Evolutionary conservation across 192 early-diverging fungal genomes (phyloP).

Genomic region (Coemansia sp.): DNA sequence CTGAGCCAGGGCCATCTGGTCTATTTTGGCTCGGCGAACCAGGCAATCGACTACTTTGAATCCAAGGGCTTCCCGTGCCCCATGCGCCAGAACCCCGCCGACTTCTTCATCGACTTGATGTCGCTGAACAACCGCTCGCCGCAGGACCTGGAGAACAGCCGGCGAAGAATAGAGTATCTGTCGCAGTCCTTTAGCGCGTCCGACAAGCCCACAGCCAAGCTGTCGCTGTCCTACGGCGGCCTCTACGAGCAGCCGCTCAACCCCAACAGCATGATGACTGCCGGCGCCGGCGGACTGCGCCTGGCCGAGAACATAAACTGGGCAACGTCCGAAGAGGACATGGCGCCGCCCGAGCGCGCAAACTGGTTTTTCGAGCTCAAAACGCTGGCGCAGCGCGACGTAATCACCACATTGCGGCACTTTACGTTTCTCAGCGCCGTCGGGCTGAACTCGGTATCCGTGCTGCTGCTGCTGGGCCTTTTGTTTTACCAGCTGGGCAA

Average conservation of each 20-base stretch:
- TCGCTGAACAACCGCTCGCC: conserved; percentile 53
- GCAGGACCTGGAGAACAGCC: conserved; percentile 33
- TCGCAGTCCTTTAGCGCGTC: conserved; percentile 26
- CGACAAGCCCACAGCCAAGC: conserved; percentile 28
- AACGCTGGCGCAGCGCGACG: conserved; percentile 43
- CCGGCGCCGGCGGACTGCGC: conserved; percentile 7
- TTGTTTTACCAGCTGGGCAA: conserved; percentile 54
- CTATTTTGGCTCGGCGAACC: conserved; percentile 73
- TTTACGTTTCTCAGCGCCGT: conserved; percentile 44
- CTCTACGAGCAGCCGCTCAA: conserved; percentile 36
- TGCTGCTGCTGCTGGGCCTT: conserved; percentile 55
- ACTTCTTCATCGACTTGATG: conserved; percentile 62
- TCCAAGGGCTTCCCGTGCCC: conserved; percentile 80
- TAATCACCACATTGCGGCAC: conserved; percentile 43
- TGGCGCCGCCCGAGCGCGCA: conserved; percentile 25
- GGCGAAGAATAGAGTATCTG: conserved; percentile 35
- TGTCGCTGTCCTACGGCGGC: conserved; percentile 47
- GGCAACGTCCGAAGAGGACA: conserved; percentile 17
- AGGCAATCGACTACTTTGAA: conserved; percentile 69
- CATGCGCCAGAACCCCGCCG: conserved; percentile 87
- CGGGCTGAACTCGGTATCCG: conserved; percentile 49
- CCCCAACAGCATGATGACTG: conserved; percentile 12
- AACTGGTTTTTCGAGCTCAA: conserved; percentile 41
- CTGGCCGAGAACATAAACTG: conserved; percentile 8
- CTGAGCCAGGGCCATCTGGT: conserved; percentile 78